Percentiles rank a stretch among this genome's conserved stretches.
phyloP scores from a whole-genome alignment of 441 rosid species.

The Omphalea diandra region DNA sequence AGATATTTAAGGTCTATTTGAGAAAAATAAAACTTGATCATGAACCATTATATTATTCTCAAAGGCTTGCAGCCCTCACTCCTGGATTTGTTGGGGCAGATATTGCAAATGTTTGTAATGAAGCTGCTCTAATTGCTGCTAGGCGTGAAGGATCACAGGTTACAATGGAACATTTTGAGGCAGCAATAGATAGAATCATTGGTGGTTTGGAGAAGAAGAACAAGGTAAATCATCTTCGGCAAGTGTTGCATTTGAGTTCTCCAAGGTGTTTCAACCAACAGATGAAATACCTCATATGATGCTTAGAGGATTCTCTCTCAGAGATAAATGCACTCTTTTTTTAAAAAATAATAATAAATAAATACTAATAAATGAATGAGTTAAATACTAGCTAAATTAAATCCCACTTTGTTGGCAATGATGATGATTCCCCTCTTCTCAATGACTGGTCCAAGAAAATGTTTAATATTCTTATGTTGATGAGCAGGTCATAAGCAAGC shows the following conservation, averaged over 20 bases:
- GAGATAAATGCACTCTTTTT: neutral
- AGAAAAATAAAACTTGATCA: conserved; percentile 61
- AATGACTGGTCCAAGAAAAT: neutral
- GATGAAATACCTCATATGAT: neutral
- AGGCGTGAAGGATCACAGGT: conserved; percentile 47
- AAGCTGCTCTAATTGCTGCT: conserved; percentile 74
- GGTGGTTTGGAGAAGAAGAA: conserved; percentile 81
- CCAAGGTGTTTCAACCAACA: neutral
- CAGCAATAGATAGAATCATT: conserved; percentile 63
- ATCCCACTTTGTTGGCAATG: neutral
- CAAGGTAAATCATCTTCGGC: conserved; percentile 34
- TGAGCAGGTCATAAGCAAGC: conserved; percentile 70
- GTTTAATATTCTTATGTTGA: conserved; percentile 1
- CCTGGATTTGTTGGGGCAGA: conserved; percentile 85
- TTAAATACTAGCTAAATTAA: neutral
- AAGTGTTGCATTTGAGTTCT: neutral
- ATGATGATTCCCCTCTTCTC: neutral
- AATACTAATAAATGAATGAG: neutral
- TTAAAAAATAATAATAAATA: neutral
- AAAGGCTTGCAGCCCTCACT: conserved; percentile 70
- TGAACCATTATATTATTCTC: conserved; percentile 56
- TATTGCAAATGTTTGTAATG: conserved; percentile 73
- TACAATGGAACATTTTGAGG: conserved; percentile 63
- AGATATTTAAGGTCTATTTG: conserved; percentile 61
- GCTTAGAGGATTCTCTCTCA: neutral